phyloP scores from a whole-genome alignment of 1,284 basidiomycete genomes.

The Pholiota adiposa region DNA sequence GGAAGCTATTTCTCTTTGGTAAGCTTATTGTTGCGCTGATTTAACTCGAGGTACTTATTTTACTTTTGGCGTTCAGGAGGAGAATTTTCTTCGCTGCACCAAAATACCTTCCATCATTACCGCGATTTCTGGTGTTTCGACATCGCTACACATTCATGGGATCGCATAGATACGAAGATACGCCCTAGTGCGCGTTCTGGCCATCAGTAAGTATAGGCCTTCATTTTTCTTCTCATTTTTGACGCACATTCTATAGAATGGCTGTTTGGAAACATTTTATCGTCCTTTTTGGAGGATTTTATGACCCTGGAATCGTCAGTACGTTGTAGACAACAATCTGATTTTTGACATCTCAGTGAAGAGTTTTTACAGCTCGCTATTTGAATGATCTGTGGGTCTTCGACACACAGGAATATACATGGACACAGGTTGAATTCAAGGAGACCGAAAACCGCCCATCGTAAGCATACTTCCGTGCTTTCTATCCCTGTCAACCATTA shows the following conservation, averaged over 20 bases:
- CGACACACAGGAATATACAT: conserved; percentile 87
- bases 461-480: conserved; percentile 46
- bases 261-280: conserved; percentile 89
- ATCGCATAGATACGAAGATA: conserved; percentile 86
- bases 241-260: conserved; percentile 58
- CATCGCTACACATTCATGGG: conserved; percentile 80
- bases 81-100: conserved; percentile 85
- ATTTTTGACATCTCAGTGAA: not conserved
- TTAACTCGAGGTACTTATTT: not conserved
- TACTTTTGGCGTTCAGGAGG: conserved; percentile 52
- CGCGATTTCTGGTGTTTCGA: conserved; percentile 88
- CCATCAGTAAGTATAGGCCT: conserved; percentile 61
- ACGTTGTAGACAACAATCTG: conserved; percentile 5
- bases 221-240: not conserved
- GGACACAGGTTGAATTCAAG: conserved; percentile 80
- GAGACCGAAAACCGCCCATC: conserved; percentile 74
- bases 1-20: conserved; percentile 88
- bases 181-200: conserved; percentile 85
- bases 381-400: conserved; percentile 90
- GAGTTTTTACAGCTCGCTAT: conserved; percentile 65
- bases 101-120: conserved; percentile 92
- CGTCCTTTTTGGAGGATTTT: conserved; percentile 88
- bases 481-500: not conserved
- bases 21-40: conserved; percentile 19
- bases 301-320: conserved; percentile 83